Evolutionary conservation across 2,329 filamentous ascomycete species (phyloP), one percentile per base, ranked within the genome.

Genomic region (Cephalotrichum gorgonifer): DNA sequence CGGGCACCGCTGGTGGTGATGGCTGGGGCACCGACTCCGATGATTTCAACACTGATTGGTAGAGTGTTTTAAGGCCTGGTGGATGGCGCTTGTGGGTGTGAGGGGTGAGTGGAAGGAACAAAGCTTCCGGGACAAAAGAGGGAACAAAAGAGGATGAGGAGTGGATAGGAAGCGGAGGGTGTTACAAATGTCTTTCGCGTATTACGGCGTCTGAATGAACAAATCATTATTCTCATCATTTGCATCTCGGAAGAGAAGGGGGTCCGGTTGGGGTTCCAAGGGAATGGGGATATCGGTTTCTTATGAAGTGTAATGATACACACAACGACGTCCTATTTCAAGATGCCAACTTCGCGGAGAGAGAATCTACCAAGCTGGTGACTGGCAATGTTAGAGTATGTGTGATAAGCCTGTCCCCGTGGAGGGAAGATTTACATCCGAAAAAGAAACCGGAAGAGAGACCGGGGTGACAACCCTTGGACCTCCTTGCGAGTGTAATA

Each of bases 231-330:
- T 23, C 44, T 33, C 17, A 26, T 47, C 47, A 35, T 44, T 42
- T 66, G 60, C 64, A 67, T 66, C 63, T 64, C 47, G 47, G 47
- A 44, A 41, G 35, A 49, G 59, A 58, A 60, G 62, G n/a, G n/a
- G n/a, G n/a, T n/a, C n/a, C n/a, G n/a, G n/a, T n/a, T n/a, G n/a
- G n/a, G n/a, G n/a, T n/a, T n/a, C n/a, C n/a, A 50, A 55, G 61
- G 62, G 60, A 58, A 62, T 62, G 57, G 63, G 58, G 63, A 59
- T 60, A 63, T 39, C 35, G 17, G 61, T 66, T 64, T 61, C 61
- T 60, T 61, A 63, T 54, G 63, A 60, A 61, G 62, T 63, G 57
- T 62, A 60, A 64, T 64, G 62, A 61, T 65, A 63, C 59, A 58
- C 56, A 57, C 30, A 11, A 20, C n/a, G n/a, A n/a, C n/a, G n/a